Evolutionary conservation across 306 rosid species (phyloP), one percentile per base, ranked within the genome.

Genomic region (Fragaria iinumae): DNA sequence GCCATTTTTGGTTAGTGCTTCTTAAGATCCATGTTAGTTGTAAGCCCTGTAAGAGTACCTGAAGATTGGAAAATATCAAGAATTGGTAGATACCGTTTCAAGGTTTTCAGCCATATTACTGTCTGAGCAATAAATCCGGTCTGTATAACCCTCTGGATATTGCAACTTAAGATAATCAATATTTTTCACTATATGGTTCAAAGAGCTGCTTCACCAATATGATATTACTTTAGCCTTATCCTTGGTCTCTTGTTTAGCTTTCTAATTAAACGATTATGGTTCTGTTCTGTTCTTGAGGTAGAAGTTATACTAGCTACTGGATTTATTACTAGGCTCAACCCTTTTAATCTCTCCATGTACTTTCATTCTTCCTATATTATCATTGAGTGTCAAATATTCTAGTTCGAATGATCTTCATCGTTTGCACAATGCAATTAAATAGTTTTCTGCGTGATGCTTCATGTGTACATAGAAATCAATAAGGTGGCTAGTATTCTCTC

Each of bases 201-300:
- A 69, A 47, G 38, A 62, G 3, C 53, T 68, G 34, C 20, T 27
- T 62, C 43, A 39, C 67, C 59, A 12, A 29, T 5, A 27, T 62
- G 67, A 2, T 21, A 41, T 41, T 70, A 48, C 47, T 29, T 48
- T 49, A 16, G 32, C n/a, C 1, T 43, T 17, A 68, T 43, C 72
- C 13, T 23, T 25, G 38, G 38, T 57, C 2, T 70, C 66, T 21
- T 21, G 56, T 50, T 29, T 52, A 16, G 38, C 78, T 73, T n/a
- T 27, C 44, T 25, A 75, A 39, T 60, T 12, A 49, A 70, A 43
- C 75, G 50, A 56, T 38, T 81, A 69, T 65, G 1, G 32, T 29
- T 29, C 3, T 29, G 52, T 47, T 47, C 3, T 47, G 52, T 47
- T 47, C 17, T 47, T 47, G 52, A 47, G 17, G 52, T 16, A 47